Base-by-base conservation (phyloP, 805 yeast species). In the Myxozyma melibiosi region DNA sequence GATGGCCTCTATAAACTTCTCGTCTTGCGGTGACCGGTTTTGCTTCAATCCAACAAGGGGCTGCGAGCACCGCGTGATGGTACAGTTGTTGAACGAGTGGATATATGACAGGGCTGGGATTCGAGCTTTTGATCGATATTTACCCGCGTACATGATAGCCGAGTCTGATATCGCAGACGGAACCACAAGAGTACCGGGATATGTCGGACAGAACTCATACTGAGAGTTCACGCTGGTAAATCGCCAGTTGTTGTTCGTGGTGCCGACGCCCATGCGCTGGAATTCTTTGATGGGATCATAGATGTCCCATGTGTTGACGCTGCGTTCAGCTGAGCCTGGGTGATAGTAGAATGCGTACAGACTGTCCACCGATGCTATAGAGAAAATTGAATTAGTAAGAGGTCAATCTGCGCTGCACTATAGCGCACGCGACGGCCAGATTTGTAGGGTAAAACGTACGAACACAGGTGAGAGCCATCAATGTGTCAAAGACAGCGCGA, bases 11-110 rank as follows among this genome's bases (percentile, higher is more conserved):
- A 94, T 77, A 34, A 94, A 72, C 61, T 83, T 85, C 69, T 94
- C 99, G 75, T 94, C 99, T 71, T 94, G 99, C 27, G 88, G 78
- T 2, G 96, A 90, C 47, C 98, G 75, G 63, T 84, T 83, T 68
- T 90, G 96, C 57, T 89, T 90, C 16, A 94, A 66, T 0, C 99
- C 98, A 0, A 91, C 91, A 62, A 92, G 72, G 0, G 99, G 99
- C 73, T 94, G 99, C 2, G 97, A 78, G 66, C 96, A 88, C 56
- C 99, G 77, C 0, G 94, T 84, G 16, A 94, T 90, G 1, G 94
- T 80, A 67, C 94, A 65, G 22, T 64, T 51, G 63, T 76, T 89
- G 42, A 78, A 73, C 48, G 79, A 71, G 70, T 90, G 88, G 67
- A 80, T 85, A 71, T 90, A 94, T 1, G 91, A 81, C 40, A 94